These are phyloP conservation scores for Neurospora sp. DNA, from an alignment of 495 filamentous ascomycete species.

Conservation along the genomic window DNA sequence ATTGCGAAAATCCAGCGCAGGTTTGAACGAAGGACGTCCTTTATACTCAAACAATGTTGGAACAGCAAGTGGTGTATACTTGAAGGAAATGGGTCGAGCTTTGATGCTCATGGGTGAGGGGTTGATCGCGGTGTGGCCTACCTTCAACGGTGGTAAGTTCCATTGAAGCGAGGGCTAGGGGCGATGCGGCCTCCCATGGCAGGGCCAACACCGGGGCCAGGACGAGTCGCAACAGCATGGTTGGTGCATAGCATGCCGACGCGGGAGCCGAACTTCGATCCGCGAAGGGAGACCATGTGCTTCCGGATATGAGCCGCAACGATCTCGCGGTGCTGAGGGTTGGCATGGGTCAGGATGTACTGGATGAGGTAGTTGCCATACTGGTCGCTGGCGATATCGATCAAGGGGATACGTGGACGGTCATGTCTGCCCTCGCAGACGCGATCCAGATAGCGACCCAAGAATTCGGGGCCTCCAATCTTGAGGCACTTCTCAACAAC, in stretches of 20 bases:
- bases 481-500: conserved; percentile 99
- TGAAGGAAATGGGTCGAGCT: not conserved
- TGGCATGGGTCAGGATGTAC: conserved; percentile 84
- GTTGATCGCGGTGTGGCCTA: not conserved
- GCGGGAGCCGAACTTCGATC: conserved; percentile 95
- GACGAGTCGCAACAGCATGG: conserved; percentile 72
- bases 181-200: conserved; percentile 48
- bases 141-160: conserved; percentile 36
- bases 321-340: conserved; percentile 78
- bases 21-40: conserved; percentile 16
- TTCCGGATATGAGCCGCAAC: conserved; percentile 92
- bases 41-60: conserved; percentile 6
- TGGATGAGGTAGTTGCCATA: conserved; percentile 98
- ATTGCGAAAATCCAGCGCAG: conserved; percentile 17
- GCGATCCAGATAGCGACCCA: conserved; percentile 84
- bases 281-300: conserved; percentile 98
- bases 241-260: conserved; percentile 99
- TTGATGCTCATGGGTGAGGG: conserved; percentile 5
- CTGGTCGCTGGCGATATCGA: conserved; percentile 97
- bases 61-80: conserved; percentile 10
- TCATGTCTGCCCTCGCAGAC: conserved; percentile 86
- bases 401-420: conserved; percentile 90
- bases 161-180: conserved; percentile 38
- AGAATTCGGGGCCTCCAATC: conserved; percentile 84
- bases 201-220: conserved; percentile 64